Evolutionary conservation across 495 filamentous ascomycete species (phyloP), one percentile per base, ranked within the genome.

Genomic region (Hypoxylon rickii): DNA sequence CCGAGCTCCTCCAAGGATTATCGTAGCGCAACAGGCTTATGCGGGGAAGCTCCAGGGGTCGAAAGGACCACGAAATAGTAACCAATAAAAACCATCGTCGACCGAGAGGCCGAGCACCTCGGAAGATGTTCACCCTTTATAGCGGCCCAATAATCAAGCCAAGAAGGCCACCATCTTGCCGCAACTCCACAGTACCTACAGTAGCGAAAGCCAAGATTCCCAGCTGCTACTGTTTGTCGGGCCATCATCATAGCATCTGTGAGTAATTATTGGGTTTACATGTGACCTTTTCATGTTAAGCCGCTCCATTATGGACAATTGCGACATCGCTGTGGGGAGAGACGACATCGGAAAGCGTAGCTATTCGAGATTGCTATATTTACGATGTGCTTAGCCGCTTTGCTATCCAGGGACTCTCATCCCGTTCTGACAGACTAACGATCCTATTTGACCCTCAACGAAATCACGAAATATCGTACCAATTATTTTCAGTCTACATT

Each of bases 291-390:
- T 45, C 19, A 19, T 15, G 34, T 46, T 7, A 17, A 36, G 36
- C n/a, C 34, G n/a, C 40, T 16, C n/a, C n/a, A n/a, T n/a, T 43
- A 33, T 26, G 26, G 26, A 26, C 3, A n/a, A 46, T 47, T 61
- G 58, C 58, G 51, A 51, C 51, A 60, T 60, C 50, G 49, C 50
- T 38, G 50, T 44, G 48, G 48, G 15, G 44, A 41, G 57, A 20
- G n/a, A 53, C 44, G 37, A 46, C 36, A 46, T 51, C 51, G 39
- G 57, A 22, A 55, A 10, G 10, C 10, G 24, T 29, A n/a, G n/a
- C n/a, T n/a, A n/a, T n/a, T n/a, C n/a, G n/a, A n/a, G n/a, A n/a
- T n/a, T n/a, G n/a, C 21, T 44, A 56, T 48, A 26, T 26, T 5
- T 42, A 36, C 2, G 6, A 34, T 7, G 17, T n/a, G n/a, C n/a